phyloP scores from a whole-genome alignment of 1,284 basidiomycete genomes.

The Pseudomicrostroma phylloplanum region DNA sequence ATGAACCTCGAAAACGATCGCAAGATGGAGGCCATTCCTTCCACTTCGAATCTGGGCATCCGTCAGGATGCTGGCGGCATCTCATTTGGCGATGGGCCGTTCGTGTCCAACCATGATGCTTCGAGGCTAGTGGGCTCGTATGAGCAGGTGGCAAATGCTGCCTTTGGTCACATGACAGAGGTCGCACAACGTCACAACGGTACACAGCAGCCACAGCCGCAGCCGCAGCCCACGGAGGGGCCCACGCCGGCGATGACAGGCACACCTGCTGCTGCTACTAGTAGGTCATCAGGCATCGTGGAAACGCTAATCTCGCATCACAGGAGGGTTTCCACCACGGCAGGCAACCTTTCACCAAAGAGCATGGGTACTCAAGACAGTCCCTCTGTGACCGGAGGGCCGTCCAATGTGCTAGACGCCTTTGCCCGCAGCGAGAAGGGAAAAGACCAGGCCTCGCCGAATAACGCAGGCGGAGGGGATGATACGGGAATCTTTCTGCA shows the following conservation, averaged over 20 bases:
- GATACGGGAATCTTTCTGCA: slow-evolving; percentile 21
- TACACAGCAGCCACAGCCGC: too few species aligned
- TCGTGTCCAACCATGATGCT: background rate
- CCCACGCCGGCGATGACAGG: background rate
- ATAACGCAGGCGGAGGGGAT: slow-evolving; percentile 10
- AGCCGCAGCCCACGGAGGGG: too few species aligned
- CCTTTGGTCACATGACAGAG: slow-evolving; percentile 3
- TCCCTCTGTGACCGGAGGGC: background rate
- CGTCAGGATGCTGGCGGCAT: too few species aligned
- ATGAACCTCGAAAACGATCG: slow-evolving; percentile 54
- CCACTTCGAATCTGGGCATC: background rate
- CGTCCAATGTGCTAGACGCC: background rate
- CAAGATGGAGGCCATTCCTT: slow-evolving; percentile 14
- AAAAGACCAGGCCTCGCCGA: background rate
- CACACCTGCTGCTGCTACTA: background rate
- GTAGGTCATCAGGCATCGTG: background rate
- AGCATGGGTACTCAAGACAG: background rate
- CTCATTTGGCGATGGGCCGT: background rate
- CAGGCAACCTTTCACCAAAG: background rate
- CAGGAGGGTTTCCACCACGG: background rate
- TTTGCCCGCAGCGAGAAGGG: background rate
- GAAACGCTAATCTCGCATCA: background rate
- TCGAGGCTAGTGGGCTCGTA: background rate
- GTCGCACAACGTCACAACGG: slow-evolving; percentile 2
- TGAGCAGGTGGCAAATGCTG: background rate